Evolutionary conservation across 2,329 filamentous ascomycete species (phyloP).

Genomic region (Colletotrichum graminicola): DNA sequence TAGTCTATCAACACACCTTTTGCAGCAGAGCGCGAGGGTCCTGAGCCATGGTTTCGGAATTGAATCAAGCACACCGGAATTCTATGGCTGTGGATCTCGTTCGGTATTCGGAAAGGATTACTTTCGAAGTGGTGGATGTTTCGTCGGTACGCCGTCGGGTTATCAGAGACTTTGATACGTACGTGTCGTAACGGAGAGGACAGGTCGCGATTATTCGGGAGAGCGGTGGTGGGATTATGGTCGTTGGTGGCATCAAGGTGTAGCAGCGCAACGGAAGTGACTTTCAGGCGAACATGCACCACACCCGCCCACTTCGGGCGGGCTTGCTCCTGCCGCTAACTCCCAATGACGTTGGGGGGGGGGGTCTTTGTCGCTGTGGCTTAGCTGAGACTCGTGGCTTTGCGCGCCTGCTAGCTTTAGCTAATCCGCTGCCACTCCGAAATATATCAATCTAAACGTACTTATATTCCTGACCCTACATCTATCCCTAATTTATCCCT

Average conservation of each 20-base stretch:
- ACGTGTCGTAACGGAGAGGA: constrained; percentile 4
- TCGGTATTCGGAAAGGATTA: constrained; percentile 5
- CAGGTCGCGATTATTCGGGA: constrained; percentile 13
- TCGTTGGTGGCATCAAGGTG: constrained; percentile 28
- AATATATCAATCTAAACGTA: too few relatives aligned
- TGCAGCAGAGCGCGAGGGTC: constrained; percentile 83
- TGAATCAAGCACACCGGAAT: constrained; percentile 1
- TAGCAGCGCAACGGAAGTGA: constrained; percentile 27
- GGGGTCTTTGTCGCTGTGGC: constrained; percentile 33
- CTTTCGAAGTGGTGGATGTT: neutral
- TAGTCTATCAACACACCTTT: constrained; percentile 66
- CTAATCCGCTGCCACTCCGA: too few relatives aligned
- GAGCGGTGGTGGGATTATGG: constrained; percentile 9
- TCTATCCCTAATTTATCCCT: too few relatives aligned
- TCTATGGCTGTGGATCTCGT: constrained; percentile 1
- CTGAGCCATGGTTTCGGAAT: constrained; percentile 70
- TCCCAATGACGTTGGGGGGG: constrained; percentile 34
- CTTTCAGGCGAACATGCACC: constrained; percentile 10
- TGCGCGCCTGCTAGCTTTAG: neutral
- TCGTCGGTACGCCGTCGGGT: neutral
- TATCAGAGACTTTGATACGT: neutral
- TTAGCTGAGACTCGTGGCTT: constrained; percentile 16
- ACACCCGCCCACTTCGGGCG: constrained; percentile 6
- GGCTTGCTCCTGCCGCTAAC: constrained; percentile 14
- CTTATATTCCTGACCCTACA: too few relatives aligned